phyloP scores from a whole-genome alignment of 1,284 basidiomycete genomes.

The Cutaneotrichosporon curvatum region DNA sequence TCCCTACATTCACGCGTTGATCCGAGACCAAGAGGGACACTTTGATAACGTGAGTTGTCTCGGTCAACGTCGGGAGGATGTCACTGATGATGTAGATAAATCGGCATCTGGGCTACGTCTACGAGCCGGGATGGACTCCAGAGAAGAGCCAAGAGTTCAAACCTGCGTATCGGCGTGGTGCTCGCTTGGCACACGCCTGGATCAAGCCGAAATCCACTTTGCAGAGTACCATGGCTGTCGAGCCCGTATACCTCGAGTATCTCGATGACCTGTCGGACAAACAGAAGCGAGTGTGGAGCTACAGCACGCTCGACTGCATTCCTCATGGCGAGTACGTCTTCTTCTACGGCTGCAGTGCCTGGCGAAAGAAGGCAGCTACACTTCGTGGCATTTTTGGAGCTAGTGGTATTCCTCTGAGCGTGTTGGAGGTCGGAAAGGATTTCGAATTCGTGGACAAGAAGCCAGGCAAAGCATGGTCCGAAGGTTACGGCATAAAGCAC shows the following conservation, averaged over 20 bases:
- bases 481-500: constrained; percentile 14
- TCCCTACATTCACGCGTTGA: constrained; percentile 12
- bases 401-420: constrained; percentile 1
- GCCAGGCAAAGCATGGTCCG: constrained; percentile 13
- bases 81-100: constrained; percentile 11
- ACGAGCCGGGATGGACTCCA: constrained; percentile 15
- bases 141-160: constrained; percentile 10
- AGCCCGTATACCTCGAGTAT: constrained; percentile 19
- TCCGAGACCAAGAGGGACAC: constrained; percentile 23
- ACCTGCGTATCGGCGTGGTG: constrained; percentile 18
- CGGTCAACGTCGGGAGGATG: not conserved
- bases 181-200: constrained; percentile 22
- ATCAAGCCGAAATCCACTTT: constrained; percentile 8
- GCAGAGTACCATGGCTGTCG: not conserved
- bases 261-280: constrained; percentile 14
- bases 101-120: constrained; percentile 26
- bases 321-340: constrained; percentile 9
- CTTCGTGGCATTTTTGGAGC: constrained; percentile 5
- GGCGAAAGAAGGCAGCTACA: constrained; percentile 9
- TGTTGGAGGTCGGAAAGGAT: constrained; percentile 15
- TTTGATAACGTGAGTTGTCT: constrained; percentile 21
- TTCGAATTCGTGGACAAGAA: constrained; percentile 20
- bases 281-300: constrained; percentile 15
- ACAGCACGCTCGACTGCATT: constrained; percentile 18
- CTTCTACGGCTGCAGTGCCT: constrained; percentile 10